Evolutionary conservation across 495 filamentous ascomycete genomes (phyloP).

Genomic region (Penicillium cataractarum): DNA sequence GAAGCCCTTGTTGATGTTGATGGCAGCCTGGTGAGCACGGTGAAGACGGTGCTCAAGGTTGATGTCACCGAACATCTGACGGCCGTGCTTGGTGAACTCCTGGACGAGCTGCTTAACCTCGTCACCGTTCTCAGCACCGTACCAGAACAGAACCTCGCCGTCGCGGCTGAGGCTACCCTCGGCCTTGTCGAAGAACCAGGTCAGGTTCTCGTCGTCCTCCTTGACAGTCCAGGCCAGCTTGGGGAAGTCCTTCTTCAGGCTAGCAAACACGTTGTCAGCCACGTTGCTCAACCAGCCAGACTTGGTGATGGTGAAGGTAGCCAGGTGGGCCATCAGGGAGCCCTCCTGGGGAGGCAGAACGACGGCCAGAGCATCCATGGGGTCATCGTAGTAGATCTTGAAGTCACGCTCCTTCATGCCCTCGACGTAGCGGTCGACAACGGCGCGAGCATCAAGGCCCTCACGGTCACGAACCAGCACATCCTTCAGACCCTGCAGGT

Average conservation of each 20-base stretch:
- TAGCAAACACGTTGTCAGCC: conserved; percentile 95
- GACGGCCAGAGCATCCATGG: conserved; percentile 95
- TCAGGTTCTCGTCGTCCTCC: conserved; percentile 94
- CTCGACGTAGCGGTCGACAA: conserved; percentile 85
- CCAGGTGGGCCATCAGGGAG: conserved; percentile 69
- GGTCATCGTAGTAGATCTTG: conserved; percentile 93
- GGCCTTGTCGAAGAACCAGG: conserved; percentile 98
- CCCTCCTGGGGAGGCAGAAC: conserved; percentile 71
- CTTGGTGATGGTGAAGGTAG: conserved; percentile 94
- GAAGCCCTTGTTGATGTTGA: conserved; percentile 56
- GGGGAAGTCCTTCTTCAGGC: conserved; percentile 89
- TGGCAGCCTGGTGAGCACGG: conserved; percentile 70
- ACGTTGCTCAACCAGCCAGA: conserved; percentile 94
- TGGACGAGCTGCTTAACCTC: conserved; percentile 86
- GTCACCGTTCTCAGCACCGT: conserved; percentile 82
- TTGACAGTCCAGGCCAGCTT: conserved; percentile 97
- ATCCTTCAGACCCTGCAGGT: conserved; percentile 75
- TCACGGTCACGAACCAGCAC: conserved; percentile 85
- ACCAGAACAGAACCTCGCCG: conserved; percentile 96
- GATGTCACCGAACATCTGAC: conserved; percentile 87
- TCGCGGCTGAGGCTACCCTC: conserved; percentile 85
- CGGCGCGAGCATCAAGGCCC: conserved; percentile 78
- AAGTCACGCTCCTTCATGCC: conserved; percentile 76
- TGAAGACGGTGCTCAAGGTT: conserved; percentile 86
- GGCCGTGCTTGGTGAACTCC: conserved; percentile 81